phyloP scores from a whole-genome alignment of 2,329 filamentous ascomycete species.

The Alternaria ventricosa region DNA sequence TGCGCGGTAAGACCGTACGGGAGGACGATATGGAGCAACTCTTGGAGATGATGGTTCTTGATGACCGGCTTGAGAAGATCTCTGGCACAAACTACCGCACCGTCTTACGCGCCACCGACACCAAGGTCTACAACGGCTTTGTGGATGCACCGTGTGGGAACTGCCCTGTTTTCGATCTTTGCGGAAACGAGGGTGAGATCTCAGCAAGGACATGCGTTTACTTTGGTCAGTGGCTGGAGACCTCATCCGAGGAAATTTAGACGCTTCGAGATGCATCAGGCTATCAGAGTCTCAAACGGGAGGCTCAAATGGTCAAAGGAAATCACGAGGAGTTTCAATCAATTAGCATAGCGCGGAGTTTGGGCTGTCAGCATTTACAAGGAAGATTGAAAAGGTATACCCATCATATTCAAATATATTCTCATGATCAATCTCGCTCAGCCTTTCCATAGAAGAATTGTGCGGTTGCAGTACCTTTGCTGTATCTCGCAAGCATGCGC shows the following conservation, averaged over 20 bases:
- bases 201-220: slow-evolving; percentile 91
- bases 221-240: slow-evolving; percentile 79
- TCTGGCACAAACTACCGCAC: slow-evolving; percentile 59
- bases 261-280: not conserved
- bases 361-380: not conserved
- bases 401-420: not conserved
- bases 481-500: not conserved
- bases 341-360: slow-evolving; percentile 2
- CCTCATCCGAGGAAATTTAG: slow-evolving; percentile 34
- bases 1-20: slow-evolving; percentile 68
- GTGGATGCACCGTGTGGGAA: slow-evolving; percentile 89
- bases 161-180: slow-evolving; percentile 93
- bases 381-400: not conserved
- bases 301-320: not conserved
- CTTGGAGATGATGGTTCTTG: slow-evolving; percentile 86
- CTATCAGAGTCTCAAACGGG: fast-evolving
- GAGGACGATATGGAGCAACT: slow-evolving; percentile 84
- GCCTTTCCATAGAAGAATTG: no score
- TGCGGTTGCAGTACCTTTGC: not conserved
- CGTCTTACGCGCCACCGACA: slow-evolving; percentile 48
- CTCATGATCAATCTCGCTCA: not conserved
- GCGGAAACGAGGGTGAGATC: slow-evolving; percentile 87
- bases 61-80: slow-evolving; percentile 77
- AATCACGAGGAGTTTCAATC: not conserved
- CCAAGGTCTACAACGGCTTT: slow-evolving; percentile 72